Conservation (phyloP, 345 rosid genomes). For the Linum trigynum region DNA sequence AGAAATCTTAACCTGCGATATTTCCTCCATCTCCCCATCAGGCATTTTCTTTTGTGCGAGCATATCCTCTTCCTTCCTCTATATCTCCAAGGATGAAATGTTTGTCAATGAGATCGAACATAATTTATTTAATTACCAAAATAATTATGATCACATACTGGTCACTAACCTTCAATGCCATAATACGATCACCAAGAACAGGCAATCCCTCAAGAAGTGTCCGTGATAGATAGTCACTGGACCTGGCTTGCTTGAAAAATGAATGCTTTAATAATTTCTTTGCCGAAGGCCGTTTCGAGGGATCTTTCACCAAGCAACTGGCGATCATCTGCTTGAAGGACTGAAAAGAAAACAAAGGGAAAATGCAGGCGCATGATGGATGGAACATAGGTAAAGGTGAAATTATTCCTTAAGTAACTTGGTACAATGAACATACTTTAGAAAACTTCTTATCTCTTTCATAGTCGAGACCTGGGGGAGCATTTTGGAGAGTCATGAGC, state of each 20-base stretch:
- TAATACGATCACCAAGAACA: conserved; percentile 84
- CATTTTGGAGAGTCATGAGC: conserved; percentile 99
- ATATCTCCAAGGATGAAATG: conserved; percentile 19
- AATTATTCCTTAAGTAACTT: not conserved
- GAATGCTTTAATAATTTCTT: conserved; percentile 75
- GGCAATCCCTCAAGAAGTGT: conserved; percentile 88
- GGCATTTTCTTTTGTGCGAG: conserved; percentile 98
- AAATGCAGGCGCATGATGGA: conserved; percentile 11
- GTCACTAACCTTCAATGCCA: conserved; percentile 65
- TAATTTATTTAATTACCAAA: no score
- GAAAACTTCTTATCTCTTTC: conserved; percentile 95
- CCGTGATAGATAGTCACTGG: conserved; percentile 70
- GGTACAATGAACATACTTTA: conserved; percentile 37
- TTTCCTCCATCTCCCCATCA: conserved; percentile 82
- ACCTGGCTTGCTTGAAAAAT: conserved; percentile 95
- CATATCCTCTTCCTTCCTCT: conserved; percentile 98
- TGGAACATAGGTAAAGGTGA: conserved; percentile 10
- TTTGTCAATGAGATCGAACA: not conserved
- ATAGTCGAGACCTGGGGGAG: conserved; percentile 94
- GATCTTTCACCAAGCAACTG: conserved; percentile 97
- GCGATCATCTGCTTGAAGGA: conserved; percentile 96
- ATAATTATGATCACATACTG: no score
- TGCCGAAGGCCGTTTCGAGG: conserved; percentile 85
- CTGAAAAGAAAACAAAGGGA: conserved; percentile 37
- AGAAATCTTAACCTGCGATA: conserved; percentile 60